Conservation (phyloP, 768 basidiomycete genomes). For the Termitomyces sp. region DNA sequence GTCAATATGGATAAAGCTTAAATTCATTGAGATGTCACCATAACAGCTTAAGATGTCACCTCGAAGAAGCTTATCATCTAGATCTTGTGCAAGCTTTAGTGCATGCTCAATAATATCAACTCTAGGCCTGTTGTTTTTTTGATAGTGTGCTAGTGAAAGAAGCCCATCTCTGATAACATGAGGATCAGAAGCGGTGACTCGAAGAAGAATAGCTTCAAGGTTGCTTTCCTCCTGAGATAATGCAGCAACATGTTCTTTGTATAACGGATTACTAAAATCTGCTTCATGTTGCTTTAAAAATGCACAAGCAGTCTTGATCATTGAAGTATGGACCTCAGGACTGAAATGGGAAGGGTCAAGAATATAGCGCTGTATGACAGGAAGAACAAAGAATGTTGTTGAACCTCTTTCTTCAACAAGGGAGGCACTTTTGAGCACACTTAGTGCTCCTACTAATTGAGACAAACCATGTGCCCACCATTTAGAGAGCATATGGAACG, state of each 20-base stretch:
- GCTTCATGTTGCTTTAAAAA: conserved; percentile 11
- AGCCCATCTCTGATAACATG: background rate
- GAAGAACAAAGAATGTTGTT: conserved; percentile 10
- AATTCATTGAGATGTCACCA: background rate
- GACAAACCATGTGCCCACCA: background rate
- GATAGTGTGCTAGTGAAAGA: conserved; percentile 3
- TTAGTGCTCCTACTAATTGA: conserved; percentile 1
- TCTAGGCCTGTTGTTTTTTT: conserved; percentile 10
- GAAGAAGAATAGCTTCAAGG: conserved; percentile 12
- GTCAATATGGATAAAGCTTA: background rate
- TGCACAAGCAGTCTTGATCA: background rate
- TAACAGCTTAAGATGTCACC: background rate
- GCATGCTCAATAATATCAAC: conserved; percentile 4
- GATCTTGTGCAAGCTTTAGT: background rate
- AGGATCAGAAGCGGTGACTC: background rate
- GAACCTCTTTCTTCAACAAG: conserved; percentile 1
- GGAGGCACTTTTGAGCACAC: background rate
- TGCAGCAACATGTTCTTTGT: background rate
- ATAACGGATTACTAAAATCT: conserved; percentile 3
- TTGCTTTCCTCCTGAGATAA: conserved; percentile 10
- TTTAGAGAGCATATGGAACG: background rate
- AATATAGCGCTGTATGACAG: conserved; percentile 10
- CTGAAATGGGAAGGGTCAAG: background rate
- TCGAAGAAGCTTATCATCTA: background rate
- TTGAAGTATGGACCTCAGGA: background rate